Conservation (phyloP, 108 stramenopile species). For the Fistulifera pelliculosa region DNA sequence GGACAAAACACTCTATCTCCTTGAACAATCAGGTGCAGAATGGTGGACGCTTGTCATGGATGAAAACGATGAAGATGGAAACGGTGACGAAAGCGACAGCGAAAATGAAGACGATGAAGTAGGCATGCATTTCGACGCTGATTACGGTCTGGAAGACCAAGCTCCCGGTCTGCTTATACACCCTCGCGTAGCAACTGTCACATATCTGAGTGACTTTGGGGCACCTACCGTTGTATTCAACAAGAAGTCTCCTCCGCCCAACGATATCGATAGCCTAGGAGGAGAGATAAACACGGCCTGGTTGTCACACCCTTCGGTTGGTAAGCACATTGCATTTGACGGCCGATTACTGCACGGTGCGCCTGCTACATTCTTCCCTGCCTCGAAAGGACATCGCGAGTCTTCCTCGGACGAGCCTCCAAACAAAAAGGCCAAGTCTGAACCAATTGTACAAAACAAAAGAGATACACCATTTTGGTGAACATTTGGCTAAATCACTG, state of each 20-base stretch:
- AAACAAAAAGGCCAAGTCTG: not conserved
- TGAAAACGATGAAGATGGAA: constrained; percentile 2
- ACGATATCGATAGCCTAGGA: constrained; percentile 43
- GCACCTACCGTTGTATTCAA: constrained; percentile 78
- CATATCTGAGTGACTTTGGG: constrained; percentile 75
- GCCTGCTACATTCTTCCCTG: constrained; percentile 71
- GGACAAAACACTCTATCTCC: constrained; percentile 31
- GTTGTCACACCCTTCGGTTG: constrained; percentile 66
- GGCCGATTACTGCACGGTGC: constrained; percentile 86
- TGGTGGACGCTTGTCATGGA: constrained; percentile 92
- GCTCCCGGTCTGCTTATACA: constrained; percentile 49
- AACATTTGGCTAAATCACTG: constrained; percentile 90
- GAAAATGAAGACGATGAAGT: constrained; percentile 34
- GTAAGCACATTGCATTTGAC: constrained; percentile 86
- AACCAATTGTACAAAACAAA: not conserved
- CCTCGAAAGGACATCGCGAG: constrained; percentile 1
- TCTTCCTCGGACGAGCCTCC: constrained; percentile 12
- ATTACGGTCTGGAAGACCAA: constrained; percentile 84
- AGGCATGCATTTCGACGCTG: constrained; percentile 87
- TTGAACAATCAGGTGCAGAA: constrained; percentile 73
- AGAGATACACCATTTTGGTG: constrained; percentile 80
- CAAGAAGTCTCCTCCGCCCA: constrained; percentile 42
- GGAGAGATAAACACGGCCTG: constrained; percentile 58
- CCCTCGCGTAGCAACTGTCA: constrained; percentile 81
- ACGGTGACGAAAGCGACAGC: constrained; percentile 1